Base-by-base conservation (phyloP, 2,329 filamentous ascomycete species). In the Colletotrichum sp. region DNA sequence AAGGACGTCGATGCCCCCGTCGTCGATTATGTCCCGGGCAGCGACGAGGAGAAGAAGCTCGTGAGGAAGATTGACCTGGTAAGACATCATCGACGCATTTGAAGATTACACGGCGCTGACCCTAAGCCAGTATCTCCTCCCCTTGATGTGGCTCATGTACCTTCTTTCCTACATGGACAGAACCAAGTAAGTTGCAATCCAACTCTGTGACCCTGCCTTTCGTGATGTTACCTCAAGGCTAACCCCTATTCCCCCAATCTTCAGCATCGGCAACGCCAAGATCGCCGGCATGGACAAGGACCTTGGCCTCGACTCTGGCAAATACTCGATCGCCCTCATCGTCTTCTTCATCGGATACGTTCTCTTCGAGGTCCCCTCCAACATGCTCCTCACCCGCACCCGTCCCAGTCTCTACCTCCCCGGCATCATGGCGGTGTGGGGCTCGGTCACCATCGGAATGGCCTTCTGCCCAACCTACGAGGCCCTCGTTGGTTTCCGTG, bases 331-430 rank as follows among this genome's bases (percentile, higher is more conserved):
- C 27, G 83, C 87, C 18, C 84, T 90, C 16, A 75, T 81, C 18
- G 87, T 94, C 76, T 94, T 94, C 84, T 94, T 94, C 84, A 86
- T 94, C 67, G 92, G 90, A 6, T 95, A 95, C 80, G 85, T 92
- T 1, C 80, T 93, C 34, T 93, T 92, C 77, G 92, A 93, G 78
- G 86, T 88, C 0, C 80, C 92, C 12, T 93, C 91, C 29, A 94
- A 94, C 79, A 84, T 93, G 73, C 81, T 94, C 54, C 87, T 94
- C 63, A 93, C 93, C 79, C 86, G 87, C 9, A 83, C 91, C 66
- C 85, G 89, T 4, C 93, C 93, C 0, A 90, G 88, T 54, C 82
- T 92, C 65, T 94, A 94, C 78, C 87, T 94, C 47, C 90, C 92
- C 0, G 81, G 87, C 16, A 93, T 94, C 77, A 94, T 95, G 90